Base-by-base conservation (phyloP, 352 stramenopile genomes). In the Thraustotheca clavata region DNA sequence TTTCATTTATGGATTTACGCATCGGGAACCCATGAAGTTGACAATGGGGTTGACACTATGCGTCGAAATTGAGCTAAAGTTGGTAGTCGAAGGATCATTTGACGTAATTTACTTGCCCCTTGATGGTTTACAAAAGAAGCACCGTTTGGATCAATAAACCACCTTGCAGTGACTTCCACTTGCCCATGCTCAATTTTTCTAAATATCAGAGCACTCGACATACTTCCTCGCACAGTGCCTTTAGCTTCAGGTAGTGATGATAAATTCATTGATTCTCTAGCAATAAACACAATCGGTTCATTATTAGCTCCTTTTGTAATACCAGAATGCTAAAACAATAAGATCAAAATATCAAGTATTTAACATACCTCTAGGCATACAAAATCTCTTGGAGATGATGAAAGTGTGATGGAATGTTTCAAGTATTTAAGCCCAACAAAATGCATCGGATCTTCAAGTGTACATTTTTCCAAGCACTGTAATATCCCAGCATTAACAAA, bases 361-460 rank as follows among this genome's bases (percentile, higher is more conserved):
- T 16, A 20, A 43, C 38, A 20, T 55, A 65, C 57, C 47, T 65
- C 57, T n/a, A 50, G 24, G 29, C 35, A 65, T 1, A 34, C n/a
- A 6, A 43, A 16, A 33, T 65, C 57, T 40, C 57, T 40, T 32
- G 26, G 41, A 16, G 57, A 12, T n/a, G 57, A 52, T 6, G 46
- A 43, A 29, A 65, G 20, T 16, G 57, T 27, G 16, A 65, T 65
- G n/a, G 40, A 14, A 0, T 33, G 34, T 27, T 65, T 65, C 3
- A 55, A 8, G 38, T 65, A 65, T 33, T 65, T 65, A 32, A 65
- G n/a, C 3, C 57, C 57, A 22, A 43, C 36, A 65, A 65, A 65
- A 7, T 40, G 29, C 7, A 39, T 26, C 16, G 38, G 24, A 35
- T 65, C 57, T 40, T 55, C 38, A n/a, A 20, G 32, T 8, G 5